phyloP scores from a whole-genome alignment of 2,329 filamentous ascomycete species.

The Penicillium sclerotigenum region DNA sequence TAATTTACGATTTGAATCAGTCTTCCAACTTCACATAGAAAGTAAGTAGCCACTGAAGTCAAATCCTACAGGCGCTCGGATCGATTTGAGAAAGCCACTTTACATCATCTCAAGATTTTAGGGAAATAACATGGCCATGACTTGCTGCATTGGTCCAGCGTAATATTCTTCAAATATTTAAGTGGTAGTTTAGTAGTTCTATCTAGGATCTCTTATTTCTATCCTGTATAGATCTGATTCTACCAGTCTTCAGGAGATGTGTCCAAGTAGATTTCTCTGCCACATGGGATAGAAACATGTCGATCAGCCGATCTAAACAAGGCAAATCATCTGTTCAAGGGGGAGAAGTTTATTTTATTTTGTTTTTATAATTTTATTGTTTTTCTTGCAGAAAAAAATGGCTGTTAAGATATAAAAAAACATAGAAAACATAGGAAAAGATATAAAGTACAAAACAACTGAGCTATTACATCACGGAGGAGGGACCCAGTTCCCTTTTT shows the following conservation, averaged over 20 bases:
- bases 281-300: not conserved
- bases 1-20: not conserved
- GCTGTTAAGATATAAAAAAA: not conserved
- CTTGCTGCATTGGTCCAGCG: not conserved
- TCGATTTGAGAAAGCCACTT: slow-evolving; percentile 10
- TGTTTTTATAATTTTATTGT: not conserved
- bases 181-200: not conserved
- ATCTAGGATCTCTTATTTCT: not conserved
- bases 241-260: not conserved
- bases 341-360: not conserved
- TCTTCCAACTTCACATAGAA: not conserved
- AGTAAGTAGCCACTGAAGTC: not conserved
- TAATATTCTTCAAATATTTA: not conserved
- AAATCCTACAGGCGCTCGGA: slow-evolving; percentile 10
- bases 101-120: slow-evolving; percentile 5
- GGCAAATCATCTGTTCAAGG: not conserved
- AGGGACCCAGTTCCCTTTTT: slow-evolving; percentile 5
- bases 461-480: slow-evolving; percentile 18
- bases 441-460: not conserved
- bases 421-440: not conserved
- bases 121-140: not conserved
- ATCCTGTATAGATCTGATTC: not conserved
- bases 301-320: not conserved
- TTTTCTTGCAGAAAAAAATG: not conserved
- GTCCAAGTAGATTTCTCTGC: not conserved